Evolutionary conservation across 345 rosid species (phyloP).

Genomic region (Arabis alpina): DNA sequence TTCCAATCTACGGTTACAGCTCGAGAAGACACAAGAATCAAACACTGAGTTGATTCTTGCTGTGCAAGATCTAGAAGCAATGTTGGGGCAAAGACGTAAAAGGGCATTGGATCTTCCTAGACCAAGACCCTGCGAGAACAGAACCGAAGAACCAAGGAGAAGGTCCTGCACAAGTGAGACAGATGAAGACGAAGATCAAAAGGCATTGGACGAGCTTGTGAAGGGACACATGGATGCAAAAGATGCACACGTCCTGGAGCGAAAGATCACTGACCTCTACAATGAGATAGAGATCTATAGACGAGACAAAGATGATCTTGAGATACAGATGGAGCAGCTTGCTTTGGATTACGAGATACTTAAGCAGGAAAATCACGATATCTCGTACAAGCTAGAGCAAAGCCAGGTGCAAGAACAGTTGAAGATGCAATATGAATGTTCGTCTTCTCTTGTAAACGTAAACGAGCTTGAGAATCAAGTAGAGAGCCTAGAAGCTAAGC

Average conservation of each 20-base stretch:
- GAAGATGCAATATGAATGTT: conserved; percentile 52
- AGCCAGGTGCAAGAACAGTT: conserved; percentile 54
- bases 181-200: conserved; percentile 48
- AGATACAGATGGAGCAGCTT: conserved; percentile 76
- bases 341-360: conserved; percentile 64
- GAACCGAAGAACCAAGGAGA: conserved; percentile 36
- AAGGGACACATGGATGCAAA: conserved; percentile 54
- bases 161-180: conserved; percentile 41
- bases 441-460: conserved; percentile 49
- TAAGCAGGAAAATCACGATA: conserved; percentile 67
- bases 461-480: conserved; percentile 59
- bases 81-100: conserved; percentile 60
- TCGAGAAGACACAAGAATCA: conserved; percentile 79
- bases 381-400: conserved; percentile 63
- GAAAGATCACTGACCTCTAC: conserved; percentile 57
- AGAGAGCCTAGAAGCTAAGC: conserved; percentile 64
- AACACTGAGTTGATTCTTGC: conserved; percentile 81
- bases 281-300: conserved; percentile 64
- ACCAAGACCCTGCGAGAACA: conserved; percentile 34
- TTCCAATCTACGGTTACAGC: conserved; percentile 65
- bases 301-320: conserved; percentile 71
- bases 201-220: conserved; percentile 44
- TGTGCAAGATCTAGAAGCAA: conserved; percentile 76
- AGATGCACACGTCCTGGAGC: conserved; percentile 59
- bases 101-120: conserved; percentile 45